Base-by-base conservation (phyloP, 2,329 filamentous ascomycete species). In the Shiraia bambusicola region DNA sequence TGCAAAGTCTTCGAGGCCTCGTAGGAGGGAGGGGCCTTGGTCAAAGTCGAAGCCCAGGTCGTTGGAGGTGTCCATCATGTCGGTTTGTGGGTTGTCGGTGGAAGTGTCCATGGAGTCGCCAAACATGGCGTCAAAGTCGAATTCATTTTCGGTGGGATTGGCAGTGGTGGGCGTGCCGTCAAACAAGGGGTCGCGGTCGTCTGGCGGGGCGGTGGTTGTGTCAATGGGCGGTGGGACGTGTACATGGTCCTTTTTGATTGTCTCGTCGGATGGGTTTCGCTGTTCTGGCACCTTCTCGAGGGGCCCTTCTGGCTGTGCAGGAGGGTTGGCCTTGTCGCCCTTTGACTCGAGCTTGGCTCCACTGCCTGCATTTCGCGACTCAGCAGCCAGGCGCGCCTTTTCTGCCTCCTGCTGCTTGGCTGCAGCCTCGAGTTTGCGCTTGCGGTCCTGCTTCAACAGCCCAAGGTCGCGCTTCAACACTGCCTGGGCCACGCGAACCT, bases 61-160 rank as follows among this genome's bases (percentile, higher is more conserved):
- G 14, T 40, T 55, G 1, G 56, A 49, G 6, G 50, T 49, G 37
- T 64, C 59, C 56, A 63, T 57, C 44, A 55, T 51, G 34, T 61
- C 44, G 39, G 56, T 49, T 16, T 46, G 42, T 10, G 55, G 46
- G 42, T 51, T 45, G 31, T 46, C 53, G 29, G 39, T 56, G 6
- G 52, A 37, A 1, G 55, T 57, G 42, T 60, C 59, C 47, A 59
- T 58, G 2, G 52, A 39, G 41, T 67, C 61, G 41, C 59, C 63
- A 28, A 69, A 69, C 37, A 66, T 60, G 42, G 63, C 58, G 32
- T 67, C 64, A 36, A 67, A 66, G 39, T 71, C 70, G 42, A 72
- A 68, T 25, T 70, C 67, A n/a, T 51, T 51, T 15, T 67, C 62
- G 38, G 60, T 56, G 12, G 54, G 48, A 19, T 60, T 59, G n/a